Evolutionary conservation across 768 basidiomycete genomes (phyloP), one percentile per base, ranked within the genome.

Genomic region (Mycena capillaripes): DNA sequence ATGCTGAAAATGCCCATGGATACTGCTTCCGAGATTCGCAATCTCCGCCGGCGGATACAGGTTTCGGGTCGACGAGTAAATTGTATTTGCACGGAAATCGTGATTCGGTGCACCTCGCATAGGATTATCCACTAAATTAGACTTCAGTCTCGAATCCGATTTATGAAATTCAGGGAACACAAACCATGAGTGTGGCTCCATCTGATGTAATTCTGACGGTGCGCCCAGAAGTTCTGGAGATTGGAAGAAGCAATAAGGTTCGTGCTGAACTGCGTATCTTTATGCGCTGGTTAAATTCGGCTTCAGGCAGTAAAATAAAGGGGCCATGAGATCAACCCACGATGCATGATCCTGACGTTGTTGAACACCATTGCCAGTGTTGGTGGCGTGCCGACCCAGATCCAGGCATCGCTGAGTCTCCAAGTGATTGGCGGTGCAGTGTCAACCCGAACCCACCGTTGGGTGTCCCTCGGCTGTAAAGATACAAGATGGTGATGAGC

Each of bases 321-420:
- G 11, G 17, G 7, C 14, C 3, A 9, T 2, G 19, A 5, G 7
- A 34, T 21, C 12, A 12, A 52, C 69, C 0, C 19, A 71, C 70
- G 71, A n/a, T 72, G 71, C 71, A 72, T 68, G 17, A 30, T 57
- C 61, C 65, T 68, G 27, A 53, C 30, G 36, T 68, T 55, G 48
- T 72, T 64, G 55, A 72, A 44, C 17, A 68, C 57, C 71, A 72
- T 72, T 14, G 55, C 29, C n/a, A 72, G 44, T 16, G 66, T 69
- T 0, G 66, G 46, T 10, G 71, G 71, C 16, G 66, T 68, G 4
- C 61, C 71, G 14, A 72, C 66, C 71, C 71, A 72, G 1, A 72
- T 50, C 71, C 71, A 72, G 6, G 71, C 71, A 17, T 68, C 53
- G 21, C 19, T 34, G 6, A 66, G 46, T 42, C 50, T 30, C 71